Evolutionary conservation across 2,329 filamentous ascomycete genomes (phyloP), one percentile per base, ranked within the genome.

Genomic region (Orbilia blumenaviensis): DNA sequence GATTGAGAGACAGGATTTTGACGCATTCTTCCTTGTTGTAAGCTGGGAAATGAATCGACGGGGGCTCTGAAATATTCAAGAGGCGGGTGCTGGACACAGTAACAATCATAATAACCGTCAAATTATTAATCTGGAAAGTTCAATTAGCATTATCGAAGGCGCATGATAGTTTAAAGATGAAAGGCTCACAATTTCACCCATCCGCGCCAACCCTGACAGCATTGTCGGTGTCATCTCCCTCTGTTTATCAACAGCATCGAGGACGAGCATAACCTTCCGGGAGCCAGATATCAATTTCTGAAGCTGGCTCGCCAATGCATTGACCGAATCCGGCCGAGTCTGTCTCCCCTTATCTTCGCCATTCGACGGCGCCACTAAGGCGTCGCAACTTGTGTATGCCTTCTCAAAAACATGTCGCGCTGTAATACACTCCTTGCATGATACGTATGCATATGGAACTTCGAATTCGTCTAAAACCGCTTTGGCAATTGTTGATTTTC

Each of bases 161-260:
- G 25, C 10, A 27, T 9, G 10, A 2, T 12, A 27, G 23, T n/a
- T 23, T 23, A 21, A 10, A 3, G 2, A 42, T 3, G 25, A 8
- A 18, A 29, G 54, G 84, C 89, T 80, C 84, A 95, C 92, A 76
- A 90, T 87, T 82, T 97, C 93, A 12, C 92, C 91, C 18, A 99
- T 83, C 76, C 94, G 88, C 21, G 91, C 92, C 77, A 99, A 84
- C 10, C 92, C 93, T 32, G 94, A 90, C 3, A 97, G 84, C 12
- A 98, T 84, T 0, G 92, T 96, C 1, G 89, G 87, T 4, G 91
- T 89, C 4, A 91, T 89, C 81, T 98, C 94, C 80, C 91, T 87
- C 82, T 97, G 92, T 77, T 87, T 88, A 82, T 98, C 94, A 69
- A 98, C 90, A 9, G 89, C 92, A 84, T 98, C 95, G 78, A 98